Evolutionary conservation across 495 filamentous ascomycete genomes (phyloP).

Genomic region (Beverwykella pulmonaria): DNA sequence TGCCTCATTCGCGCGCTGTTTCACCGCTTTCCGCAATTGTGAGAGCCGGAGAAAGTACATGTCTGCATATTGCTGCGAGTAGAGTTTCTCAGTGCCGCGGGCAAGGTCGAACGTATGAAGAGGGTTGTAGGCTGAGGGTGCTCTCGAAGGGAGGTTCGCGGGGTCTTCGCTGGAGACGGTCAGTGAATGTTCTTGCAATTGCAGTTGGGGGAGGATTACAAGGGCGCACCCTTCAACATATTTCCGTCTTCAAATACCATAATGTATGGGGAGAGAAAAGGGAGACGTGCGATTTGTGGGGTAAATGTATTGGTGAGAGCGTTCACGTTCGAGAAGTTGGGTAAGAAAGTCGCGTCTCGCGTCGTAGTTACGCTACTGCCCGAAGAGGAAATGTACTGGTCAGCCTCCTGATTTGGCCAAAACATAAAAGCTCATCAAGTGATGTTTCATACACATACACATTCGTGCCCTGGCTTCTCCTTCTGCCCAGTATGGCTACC

Average conservation of each 20-base stretch:
- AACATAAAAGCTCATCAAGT: too few relatives aligned
- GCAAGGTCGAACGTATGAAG: slow-evolving; percentile 72
- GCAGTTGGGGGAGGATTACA: slow-evolving; percentile 6
- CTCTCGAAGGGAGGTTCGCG: slow-evolving; percentile 43
- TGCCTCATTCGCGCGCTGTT: slow-evolving; percentile 68
- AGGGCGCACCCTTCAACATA: slow-evolving; percentile 15
- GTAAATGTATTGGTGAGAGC: background rate
- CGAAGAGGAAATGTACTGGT: background rate
- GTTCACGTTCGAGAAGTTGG: slow-evolving; percentile 4
- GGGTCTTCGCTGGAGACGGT: slow-evolving; percentile 19
- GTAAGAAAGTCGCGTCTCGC: background rate
- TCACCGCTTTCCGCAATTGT: slow-evolving; percentile 82
- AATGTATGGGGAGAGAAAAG: background rate
- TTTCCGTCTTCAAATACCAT: slow-evolving; percentile 18
- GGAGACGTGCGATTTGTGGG: background rate
- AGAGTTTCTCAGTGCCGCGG: slow-evolving; percentile 69
- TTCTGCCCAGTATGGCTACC: too few relatives aligned
- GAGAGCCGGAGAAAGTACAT: slow-evolving; percentile 94
- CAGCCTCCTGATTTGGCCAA: background rate
- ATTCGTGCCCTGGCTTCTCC: too few relatives aligned
- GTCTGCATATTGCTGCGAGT: slow-evolving; percentile 93
- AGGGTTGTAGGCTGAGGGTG: slow-evolving; percentile 71
- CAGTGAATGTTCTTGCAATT: background rate
- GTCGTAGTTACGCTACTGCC: background rate
- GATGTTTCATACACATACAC: too few relatives aligned